Percentiles rank a stretch among this genome's conserved stretches.
Evolutionary conservation across 2,329 filamentous ascomycete species (phyloP).

Genomic region (Diaporthe caulivora): DNA sequence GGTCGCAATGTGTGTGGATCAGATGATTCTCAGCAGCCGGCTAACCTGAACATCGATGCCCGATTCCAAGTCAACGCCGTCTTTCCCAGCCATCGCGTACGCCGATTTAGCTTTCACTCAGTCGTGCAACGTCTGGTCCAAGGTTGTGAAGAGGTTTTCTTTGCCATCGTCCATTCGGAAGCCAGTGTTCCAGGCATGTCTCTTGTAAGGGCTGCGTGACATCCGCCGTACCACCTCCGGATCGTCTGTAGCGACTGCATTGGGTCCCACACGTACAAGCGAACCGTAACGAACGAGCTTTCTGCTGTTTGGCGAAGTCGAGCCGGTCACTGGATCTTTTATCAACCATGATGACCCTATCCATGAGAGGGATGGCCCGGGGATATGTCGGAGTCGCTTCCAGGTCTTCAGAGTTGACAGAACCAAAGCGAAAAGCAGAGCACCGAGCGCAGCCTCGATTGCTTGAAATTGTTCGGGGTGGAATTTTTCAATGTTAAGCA

Average conservation of each 20-base stretch:
- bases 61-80: neutral
- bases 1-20: neutral
- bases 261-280: neutral
- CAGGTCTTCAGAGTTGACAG: neutral
- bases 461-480: neutral
- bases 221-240: neutral
- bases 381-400: conserved; percentile 1
- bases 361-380: neutral
- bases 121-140: neutral
- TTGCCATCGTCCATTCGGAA: neutral
- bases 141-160: neutral
- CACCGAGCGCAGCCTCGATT: neutral
- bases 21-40: neutral
- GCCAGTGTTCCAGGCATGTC: neutral
- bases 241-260: neutral
- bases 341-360: neutral
- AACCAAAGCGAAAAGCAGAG: neutral
- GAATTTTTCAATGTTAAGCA: neutral
- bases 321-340: neutral
- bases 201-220: neutral
- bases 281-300: conserved; percentile 1
- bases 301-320: neutral
- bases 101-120: neutral
- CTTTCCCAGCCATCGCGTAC: neutral
- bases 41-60: neutral